These are phyloP conservation scores for Metschnikowia bowlesiae DNA, from an alignment of 805 yeast genomes.

Conservation along the genomic window DNA sequence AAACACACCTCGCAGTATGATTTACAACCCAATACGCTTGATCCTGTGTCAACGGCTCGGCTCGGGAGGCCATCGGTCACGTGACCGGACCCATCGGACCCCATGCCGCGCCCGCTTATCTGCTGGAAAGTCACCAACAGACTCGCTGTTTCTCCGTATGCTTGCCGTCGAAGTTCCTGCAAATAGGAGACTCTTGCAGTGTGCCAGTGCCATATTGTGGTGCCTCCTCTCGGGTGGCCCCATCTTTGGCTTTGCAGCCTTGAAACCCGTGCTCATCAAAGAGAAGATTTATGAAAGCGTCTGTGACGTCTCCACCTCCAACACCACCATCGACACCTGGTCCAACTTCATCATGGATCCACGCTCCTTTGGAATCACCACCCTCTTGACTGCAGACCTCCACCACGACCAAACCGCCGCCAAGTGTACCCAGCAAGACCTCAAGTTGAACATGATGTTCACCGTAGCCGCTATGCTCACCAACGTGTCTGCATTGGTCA, in stretches of 20 bases:
- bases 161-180: constrained; percentile 11
- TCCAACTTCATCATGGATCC: constrained; percentile 14
- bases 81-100: not conserved
- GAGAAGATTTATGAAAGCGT: constrained; percentile 44
- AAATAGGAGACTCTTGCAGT: constrained; percentile 28
- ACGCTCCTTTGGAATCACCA: constrained; percentile 6
- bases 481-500: constrained; percentile 48
- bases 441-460: constrained; percentile 54
- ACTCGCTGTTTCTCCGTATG: constrained; percentile 6
- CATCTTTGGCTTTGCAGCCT: constrained; percentile 57
- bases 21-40: too few relatives aligned
- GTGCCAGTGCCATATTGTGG: constrained; percentile 50
- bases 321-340: constrained; percentile 8
- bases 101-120: not conserved
- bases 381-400: constrained; percentile 5
- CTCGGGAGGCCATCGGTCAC: not conserved
- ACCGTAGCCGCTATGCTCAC: constrained; percentile 55
- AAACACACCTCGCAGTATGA: too few relatives aligned
- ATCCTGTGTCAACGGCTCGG: too few relatives aligned
- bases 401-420: constrained; percentile 28
- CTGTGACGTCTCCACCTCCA: constrained; percentile 28
- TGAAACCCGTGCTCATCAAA: constrained; percentile 48
- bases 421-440: constrained; percentile 49
- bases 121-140: not conserved
- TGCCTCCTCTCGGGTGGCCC: constrained; percentile 56